Evolutionary conservation across 768 basidiomycete genomes (phyloP).

Genomic region (Pulveroboletus sp.): DNA sequence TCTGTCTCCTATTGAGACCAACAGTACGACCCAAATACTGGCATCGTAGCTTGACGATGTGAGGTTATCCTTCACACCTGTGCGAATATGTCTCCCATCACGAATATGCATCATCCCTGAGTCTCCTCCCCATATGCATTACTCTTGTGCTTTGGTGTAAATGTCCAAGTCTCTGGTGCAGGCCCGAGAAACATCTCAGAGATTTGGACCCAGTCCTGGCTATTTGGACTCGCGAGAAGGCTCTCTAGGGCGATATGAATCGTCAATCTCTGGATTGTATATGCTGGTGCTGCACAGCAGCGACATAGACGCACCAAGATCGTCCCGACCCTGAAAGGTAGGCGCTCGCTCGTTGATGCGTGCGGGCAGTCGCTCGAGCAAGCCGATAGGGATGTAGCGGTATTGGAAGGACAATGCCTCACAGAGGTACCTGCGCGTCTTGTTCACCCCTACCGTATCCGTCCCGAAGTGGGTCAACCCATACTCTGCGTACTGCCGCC

Average conservation of each 20-base stretch:
- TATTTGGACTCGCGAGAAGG: constrained; percentile 71
- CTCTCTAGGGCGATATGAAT: constrained; percentile 54
- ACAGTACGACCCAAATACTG: background rate
- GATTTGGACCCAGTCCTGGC: constrained; percentile 87
- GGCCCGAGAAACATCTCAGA: constrained; percentile 94
- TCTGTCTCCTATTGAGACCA: no score
- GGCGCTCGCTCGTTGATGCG: constrained; percentile 90
- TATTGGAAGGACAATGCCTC: constrained; percentile 96
- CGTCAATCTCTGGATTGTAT: background rate
- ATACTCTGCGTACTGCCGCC: constrained; percentile 74
- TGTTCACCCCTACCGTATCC: constrained; percentile 86
- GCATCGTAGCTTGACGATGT: background rate
- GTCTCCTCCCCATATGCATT: constrained; percentile 66
- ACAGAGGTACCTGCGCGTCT: constrained; percentile 87
- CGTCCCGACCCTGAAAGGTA: constrained; percentile 80
- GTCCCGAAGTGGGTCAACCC: constrained; percentile 84
- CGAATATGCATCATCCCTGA: constrained; percentile 42
- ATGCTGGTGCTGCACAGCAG: no score
- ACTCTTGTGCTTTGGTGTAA: constrained; percentile 93
- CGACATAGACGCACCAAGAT: constrained; percentile 58
- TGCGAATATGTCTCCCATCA: background rate
- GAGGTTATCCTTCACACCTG: background rate
- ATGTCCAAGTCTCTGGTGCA: constrained; percentile 75
- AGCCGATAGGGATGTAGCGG: constrained; percentile 91
- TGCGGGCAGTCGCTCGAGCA: constrained; percentile 77